Percentiles rank a stretch among this genome's conserved stretches.
These are phyloP conservation scores for Nitzschia inconspicua DNA, from an alignment of 108 stramenopile genomes.

Conservation along the genomic window DNA sequence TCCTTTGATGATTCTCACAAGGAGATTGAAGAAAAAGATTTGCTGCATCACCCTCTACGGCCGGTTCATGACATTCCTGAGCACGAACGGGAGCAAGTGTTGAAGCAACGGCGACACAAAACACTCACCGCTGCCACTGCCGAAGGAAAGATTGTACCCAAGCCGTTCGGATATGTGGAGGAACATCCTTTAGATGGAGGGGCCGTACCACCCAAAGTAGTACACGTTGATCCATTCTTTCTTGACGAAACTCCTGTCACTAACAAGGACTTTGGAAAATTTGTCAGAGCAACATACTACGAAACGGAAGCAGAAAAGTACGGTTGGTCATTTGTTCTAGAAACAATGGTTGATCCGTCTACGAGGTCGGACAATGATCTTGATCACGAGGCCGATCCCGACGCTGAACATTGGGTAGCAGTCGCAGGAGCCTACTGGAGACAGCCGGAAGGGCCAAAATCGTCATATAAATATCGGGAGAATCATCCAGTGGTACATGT, in stretches of 20 bases:
- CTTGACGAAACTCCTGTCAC: constrained; percentile 76
- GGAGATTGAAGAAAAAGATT: constrained; percentile 59
- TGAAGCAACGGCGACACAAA: constrained; percentile 61
- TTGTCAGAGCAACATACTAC: constrained; percentile 87
- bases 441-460: constrained; percentile 84
- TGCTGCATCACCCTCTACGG: constrained; percentile 38
- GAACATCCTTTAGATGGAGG: constrained; percentile 80
- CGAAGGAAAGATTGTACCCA: constrained; percentile 18
- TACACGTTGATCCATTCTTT: constrained; percentile 82
- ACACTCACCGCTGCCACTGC: constrained; percentile 39
- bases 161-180: constrained; percentile 73
- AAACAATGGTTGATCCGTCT: constrained; percentile 57
- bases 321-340: constrained; percentile 92
- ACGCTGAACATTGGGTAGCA: constrained; percentile 86
- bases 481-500: constrained; percentile 93
- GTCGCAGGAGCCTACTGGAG: constrained; percentile 92
- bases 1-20: constrained; percentile 48
- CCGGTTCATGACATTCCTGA: constrained; percentile 59
- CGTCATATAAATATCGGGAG: constrained; percentile 72
- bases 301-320: constrained; percentile 94
- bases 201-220: constrained; percentile 68
- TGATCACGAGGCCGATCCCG: constrained; percentile 69
- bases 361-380: constrained; percentile 14
- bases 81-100: constrained; percentile 49
- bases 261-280: constrained; percentile 88